phyloP scores from a whole-genome alignment of 495 filamentous ascomycete species.

The Cercophora sp. region DNA sequence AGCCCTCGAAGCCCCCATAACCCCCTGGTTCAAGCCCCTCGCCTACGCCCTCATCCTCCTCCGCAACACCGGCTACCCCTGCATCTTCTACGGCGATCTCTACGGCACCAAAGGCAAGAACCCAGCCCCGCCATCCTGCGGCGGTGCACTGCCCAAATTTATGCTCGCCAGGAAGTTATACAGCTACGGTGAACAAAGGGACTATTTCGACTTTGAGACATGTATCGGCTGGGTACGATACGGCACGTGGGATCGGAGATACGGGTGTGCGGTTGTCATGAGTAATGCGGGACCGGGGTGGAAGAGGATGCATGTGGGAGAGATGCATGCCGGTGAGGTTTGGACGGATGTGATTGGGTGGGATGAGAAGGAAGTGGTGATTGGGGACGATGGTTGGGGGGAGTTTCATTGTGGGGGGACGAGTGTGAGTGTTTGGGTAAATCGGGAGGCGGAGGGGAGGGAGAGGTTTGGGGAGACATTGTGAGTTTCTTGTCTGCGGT shows the following conservation, averaged over 20 bases:
- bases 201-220: constrained; percentile 63
- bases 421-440: constrained; percentile 60
- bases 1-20: constrained; percentile 52
- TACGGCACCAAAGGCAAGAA: constrained; percentile 59
- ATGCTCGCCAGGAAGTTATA: constrained; percentile 64
- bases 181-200: constrained; percentile 61
- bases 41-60: constrained; percentile 65
- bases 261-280: constrained; percentile 57
- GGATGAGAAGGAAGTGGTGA: constrained; percentile 39
- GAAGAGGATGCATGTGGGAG: constrained; percentile 61
- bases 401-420: constrained; percentile 49
- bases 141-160: constrained; percentile 56
- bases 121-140: constrained; percentile 55
- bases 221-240: constrained; percentile 70
- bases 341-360: constrained; percentile 61
- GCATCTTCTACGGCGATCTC: constrained; percentile 70
- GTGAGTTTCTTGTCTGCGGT: constrained; percentile 21
- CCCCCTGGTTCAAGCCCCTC: constrained; percentile 54
- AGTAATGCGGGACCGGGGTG: constrained; percentile 47
- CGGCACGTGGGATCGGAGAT: constrained; percentile 49
- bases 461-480: constrained; percentile 42
- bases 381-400: constrained; percentile 54
- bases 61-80: constrained; percentile 61
- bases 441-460: constrained; percentile 49
- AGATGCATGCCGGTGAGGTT: constrained; percentile 48